Base-by-base conservation (phyloP, 2,329 filamentous ascomycete species). In the Verticillium isaacii region DNA sequence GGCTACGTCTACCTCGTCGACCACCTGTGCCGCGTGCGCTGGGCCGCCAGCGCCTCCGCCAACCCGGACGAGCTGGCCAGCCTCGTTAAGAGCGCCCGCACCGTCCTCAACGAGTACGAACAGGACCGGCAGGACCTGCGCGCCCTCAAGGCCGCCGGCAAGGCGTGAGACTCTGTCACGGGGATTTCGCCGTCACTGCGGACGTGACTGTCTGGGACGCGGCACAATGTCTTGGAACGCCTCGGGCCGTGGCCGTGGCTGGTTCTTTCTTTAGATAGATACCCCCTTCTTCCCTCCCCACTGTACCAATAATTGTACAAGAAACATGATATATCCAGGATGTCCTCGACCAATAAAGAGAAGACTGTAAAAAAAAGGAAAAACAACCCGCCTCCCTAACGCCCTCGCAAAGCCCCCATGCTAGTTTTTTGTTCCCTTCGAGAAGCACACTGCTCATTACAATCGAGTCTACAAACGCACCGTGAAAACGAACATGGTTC, bases 1-100 rank as follows among this genome's bases (percentile, higher is more conserved):
- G 94, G 93, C 41, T 98, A 97, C 77, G 89, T 93, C 5, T 99
- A 97, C 75, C 82, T 99, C 57, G 82, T 99, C 62, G 95, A 99
- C 73, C 82, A 88, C 65, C 82, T 93, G 66, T 97, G 93, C 74
- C 90, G 88, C 76, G 96, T 99, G 68, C 85, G 95, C 61, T 99
- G 95, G 95, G 95, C 94, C 0, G 95, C 91, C 4, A 96, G 93
- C 70, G 91, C 89, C 14, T 73, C 82, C 56, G 86, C 88, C 56
- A 82, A 87, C 64, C 82, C 82, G 0, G 83, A 84, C 19, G 92
- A 96, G 78, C 82, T 81, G 66, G 83, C 88, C 60, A 84, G 86
- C 52, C 72, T 96, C 71, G 84, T 85, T 50, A 90, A 80, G 72
- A 87, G 88, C 3, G 71, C 92, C 52, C 80, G 78, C 68, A 83